Evolutionary conservation across 176 grass and related monocot species (phyloP).

Genomic region (Oryza punctata): DNA sequence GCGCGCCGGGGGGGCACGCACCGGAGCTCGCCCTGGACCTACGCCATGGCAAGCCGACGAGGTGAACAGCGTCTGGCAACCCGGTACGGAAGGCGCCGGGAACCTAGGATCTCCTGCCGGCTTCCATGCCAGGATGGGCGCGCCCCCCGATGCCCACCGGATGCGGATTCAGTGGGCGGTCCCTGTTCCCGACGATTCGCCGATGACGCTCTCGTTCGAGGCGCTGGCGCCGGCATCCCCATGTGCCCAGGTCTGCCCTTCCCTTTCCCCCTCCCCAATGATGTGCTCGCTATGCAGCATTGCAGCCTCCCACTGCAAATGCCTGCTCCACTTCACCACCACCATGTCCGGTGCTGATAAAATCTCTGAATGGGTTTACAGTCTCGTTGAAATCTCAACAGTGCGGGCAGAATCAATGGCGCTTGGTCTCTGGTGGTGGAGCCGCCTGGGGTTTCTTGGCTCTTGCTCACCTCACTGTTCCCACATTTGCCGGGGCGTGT

Average conservation of each 20-base stretch:
- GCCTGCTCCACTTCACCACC: neutral
- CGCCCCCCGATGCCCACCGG: neutral
- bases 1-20: no score
- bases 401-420: neutral
- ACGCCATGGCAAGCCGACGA: neutral
- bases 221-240: constrained; percentile 5
- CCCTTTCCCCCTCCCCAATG: neutral
- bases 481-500: neutral
- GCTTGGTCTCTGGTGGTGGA: neutral
- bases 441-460: neutral
- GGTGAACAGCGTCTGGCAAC: neutral
- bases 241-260: constrained; percentile 20
- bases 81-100: neutral
- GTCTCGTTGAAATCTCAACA: constrained; percentile 32
- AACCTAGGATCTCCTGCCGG: constrained; percentile 14
- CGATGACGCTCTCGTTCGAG: neutral
- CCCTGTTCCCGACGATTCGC: constrained; percentile 10
- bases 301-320: neutral
- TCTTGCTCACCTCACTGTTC: neutral
- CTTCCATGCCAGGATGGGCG: neutral
- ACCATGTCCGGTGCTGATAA: constrained; percentile 13
- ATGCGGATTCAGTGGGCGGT: neutral
- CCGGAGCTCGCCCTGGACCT: neutral
- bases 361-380: constrained; percentile 6
- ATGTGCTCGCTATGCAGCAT: no score